Conservation (phyloP, 2,329 filamentous ascomycete species). For the Claviceps cyperi region DNA sequence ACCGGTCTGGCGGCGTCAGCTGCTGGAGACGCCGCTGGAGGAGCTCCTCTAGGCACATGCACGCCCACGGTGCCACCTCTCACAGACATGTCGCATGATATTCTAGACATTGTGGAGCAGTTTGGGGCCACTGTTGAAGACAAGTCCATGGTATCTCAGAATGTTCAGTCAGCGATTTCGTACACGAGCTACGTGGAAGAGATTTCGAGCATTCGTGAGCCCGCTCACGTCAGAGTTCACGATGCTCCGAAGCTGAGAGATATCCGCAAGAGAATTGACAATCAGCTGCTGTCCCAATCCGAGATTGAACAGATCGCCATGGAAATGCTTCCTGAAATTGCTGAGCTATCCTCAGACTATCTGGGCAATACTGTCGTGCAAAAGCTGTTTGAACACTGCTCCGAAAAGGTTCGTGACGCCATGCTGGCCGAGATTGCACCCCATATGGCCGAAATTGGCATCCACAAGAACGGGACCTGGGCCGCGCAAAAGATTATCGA, state of each 20-base stretch:
- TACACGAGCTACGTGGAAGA: constrained; percentile 63
- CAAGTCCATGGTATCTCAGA: constrained; percentile 52
- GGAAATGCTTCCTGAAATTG: constrained; percentile 92
- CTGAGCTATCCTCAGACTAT: constrained; percentile 88
- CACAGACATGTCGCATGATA: constrained; percentile 65
- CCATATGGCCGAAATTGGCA: constrained; percentile 87
- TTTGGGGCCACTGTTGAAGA: constrained; percentile 80
- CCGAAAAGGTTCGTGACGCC: constrained; percentile 73
- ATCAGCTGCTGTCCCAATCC: constrained; percentile 67
- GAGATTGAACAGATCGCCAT: constrained; percentile 89
- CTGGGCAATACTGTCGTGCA: constrained; percentile 98
- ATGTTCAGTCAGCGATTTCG: constrained; percentile 62
- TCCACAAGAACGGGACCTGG: constrained; percentile 99
- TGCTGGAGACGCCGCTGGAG: constrained; percentile 12
- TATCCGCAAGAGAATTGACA: constrained; percentile 95
- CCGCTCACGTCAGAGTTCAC: constrained; percentile 75
- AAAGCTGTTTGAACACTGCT: constrained; percentile 95
- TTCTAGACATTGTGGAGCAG: constrained; percentile 72
- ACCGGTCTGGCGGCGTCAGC: constrained; percentile 21
- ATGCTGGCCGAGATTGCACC: constrained; percentile 84
- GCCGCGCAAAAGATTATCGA: constrained; percentile 99
- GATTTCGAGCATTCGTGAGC: constrained; percentile 78
- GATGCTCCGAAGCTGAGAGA: constrained; percentile 91
- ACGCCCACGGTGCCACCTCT: constrained; percentile 59
- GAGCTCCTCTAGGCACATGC: constrained; percentile 10